These are phyloP conservation scores for Russula earlei DNA, from an alignment of 768 basidiomycete genomes.

Conservation along the genomic window DNA sequence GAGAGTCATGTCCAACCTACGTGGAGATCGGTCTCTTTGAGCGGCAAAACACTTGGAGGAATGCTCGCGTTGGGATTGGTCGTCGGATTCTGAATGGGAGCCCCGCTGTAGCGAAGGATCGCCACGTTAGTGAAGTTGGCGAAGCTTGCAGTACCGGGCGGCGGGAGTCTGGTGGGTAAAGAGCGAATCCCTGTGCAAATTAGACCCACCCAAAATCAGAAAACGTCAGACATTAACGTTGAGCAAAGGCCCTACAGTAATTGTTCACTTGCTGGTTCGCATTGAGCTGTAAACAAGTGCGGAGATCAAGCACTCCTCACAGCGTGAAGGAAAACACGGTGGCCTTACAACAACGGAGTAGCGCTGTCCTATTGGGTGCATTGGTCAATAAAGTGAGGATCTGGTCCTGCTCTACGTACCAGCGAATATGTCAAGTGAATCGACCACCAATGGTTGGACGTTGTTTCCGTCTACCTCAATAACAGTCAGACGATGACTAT, in stretches of 20 bases:
- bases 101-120: too few relatives aligned
- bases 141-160: too few relatives aligned
- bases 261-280: constrained; percentile 18
- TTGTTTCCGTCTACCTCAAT: constrained; percentile 25
- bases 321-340: background rate
- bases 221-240: background rate
- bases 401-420: constrained; percentile 1
- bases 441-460: constrained; percentile 21
- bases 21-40: background rate
- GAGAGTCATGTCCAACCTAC: background rate
- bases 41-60: background rate
- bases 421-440: constrained; percentile 22
- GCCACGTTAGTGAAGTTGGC: too few relatives aligned
- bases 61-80: background rate
- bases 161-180: background rate
- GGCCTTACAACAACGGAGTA: constrained; percentile 25
- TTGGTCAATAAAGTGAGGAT: background rate
- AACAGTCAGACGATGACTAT: constrained; percentile 23
- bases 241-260: background rate
- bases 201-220: background rate
- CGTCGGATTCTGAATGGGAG: constrained; percentile 17
- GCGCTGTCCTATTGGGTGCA: constrained; percentile 15
- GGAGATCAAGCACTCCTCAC: background rate
- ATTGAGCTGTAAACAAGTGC: background rate
- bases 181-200: constrained; percentile 8